phyloP scores from a whole-genome alignment of 2,329 filamentous ascomycete genomes.

The Trichoderma sp. region DNA sequence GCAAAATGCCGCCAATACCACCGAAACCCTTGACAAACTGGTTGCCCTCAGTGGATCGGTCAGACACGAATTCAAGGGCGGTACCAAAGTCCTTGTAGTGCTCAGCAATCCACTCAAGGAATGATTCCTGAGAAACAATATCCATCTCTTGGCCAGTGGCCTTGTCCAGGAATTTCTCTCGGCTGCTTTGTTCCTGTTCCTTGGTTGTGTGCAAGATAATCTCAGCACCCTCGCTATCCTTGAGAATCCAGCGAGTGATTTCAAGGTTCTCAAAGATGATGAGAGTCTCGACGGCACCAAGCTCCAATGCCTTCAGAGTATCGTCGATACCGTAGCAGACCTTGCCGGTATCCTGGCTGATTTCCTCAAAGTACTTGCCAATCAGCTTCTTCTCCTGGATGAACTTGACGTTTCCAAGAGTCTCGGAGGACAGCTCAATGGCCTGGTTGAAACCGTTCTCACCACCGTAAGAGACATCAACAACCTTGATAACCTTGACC shows the following conservation, averaged over 20 bases:
- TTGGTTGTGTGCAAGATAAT: conserved; percentile 86
- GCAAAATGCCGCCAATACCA: conserved; percentile 94
- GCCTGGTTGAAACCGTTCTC: conserved; percentile 99
- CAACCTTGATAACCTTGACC: conserved; percentile 97
- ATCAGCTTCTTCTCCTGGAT: conserved; percentile 99
- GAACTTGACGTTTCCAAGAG: conserved; percentile 98
- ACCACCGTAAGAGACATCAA: conserved; percentile 97
- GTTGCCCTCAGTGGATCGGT: conserved; percentile 96
- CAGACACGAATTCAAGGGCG: conserved; percentile 93
- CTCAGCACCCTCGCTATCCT: conserved; percentile 72
- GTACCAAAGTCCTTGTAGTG: conserved; percentile 98
- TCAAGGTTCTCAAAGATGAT: conserved; percentile 99
- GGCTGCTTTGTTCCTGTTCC: conserved; percentile 66
- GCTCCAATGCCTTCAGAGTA: conserved; percentile 93
- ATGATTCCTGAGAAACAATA: conserved; percentile 79
- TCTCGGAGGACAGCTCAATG: conserved; percentile 93
- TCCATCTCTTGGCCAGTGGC: conserved; percentile 98
- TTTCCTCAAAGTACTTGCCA: conserved; percentile 98
- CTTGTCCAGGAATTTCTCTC: conserved; percentile 90
- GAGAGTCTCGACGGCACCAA: conserved; percentile 89
- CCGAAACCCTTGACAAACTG: conserved; percentile 99
- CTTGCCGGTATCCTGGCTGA: conserved; percentile 94
- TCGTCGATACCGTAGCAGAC: conserved; percentile 98
- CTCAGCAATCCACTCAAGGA: conserved; percentile 99
- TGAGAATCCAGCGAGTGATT: conserved; percentile 87